Evolutionary conservation across 768 basidiomycete genomes (phyloP), one percentile per base, ranked within the genome.

Genomic region (Russula lepida): DNA sequence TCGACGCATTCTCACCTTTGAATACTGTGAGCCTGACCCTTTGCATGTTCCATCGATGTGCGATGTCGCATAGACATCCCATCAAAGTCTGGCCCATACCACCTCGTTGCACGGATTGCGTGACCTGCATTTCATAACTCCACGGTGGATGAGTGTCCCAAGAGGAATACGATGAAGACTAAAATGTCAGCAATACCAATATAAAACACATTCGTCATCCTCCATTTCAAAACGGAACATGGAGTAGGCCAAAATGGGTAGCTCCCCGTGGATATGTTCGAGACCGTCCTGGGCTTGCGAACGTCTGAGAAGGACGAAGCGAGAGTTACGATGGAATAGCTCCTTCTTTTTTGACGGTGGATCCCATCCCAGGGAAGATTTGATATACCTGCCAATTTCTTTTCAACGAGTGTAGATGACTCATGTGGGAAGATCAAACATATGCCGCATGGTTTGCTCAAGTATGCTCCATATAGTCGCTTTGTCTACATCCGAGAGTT

Each of bases 101-200:
- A 28, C 69, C 70, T 5, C 85, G 75, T 61, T 77, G 79, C 15
- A 67, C 71, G 1, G 66, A 48, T 39, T 71, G 52, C 0, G 75
- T 71, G 2, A 92, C 79, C 67, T 93, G 90, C 4, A 92, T 72
- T 54, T 93, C 91, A 69, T 93, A 93, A 69, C 90, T 92, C 59
- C 11, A 54, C 7, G 30, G 2, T 46, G 7, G 33, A 43, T 53
- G 59, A 30, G 44, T 33, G 46, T 32, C 56, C 28, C 23, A 27
- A 3, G 28, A 17, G 19, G 60, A 33, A 60, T 33, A 43, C 30
- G 44, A 39, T 41, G 43, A 44, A 32, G 21, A n/a, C 17, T 19
- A n/a, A 23, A 44, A 66, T n/a, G 27, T 19, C 11, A 21, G 17
- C 28, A 71, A 28, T 66, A 89, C 90, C 89, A 92, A 69, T 92